phyloP scores from a whole-genome alignment of 495 filamentous ascomycete species.

The Penicillium waksmanii region DNA sequence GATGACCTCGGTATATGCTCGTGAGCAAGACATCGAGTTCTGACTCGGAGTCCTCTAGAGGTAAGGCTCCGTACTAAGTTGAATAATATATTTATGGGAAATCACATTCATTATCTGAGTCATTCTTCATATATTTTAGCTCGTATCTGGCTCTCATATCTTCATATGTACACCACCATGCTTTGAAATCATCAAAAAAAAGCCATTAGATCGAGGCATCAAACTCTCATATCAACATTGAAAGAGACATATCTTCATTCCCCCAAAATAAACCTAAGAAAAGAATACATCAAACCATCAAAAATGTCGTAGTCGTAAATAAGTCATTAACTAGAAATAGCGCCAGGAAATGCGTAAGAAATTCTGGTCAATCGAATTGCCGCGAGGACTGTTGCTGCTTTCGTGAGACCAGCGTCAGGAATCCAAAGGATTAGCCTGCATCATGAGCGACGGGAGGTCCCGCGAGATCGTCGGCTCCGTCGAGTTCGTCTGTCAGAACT shows the following conservation, averaged over 20 bases:
- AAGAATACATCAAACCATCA: conserved; percentile 16
- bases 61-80: too few species aligned
- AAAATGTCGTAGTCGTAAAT: conserved; percentile 42
- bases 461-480: conserved; percentile 44
- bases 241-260: conserved; percentile 18
- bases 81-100: too few species aligned
- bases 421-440: neutral
- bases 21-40: too few species aligned
- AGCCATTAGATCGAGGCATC: conserved; percentile 14
- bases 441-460: conserved; percentile 39
- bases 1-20: neutral
- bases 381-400: neutral
- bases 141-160: conserved; percentile 9
- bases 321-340: conserved; percentile 24
- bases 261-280: neutral
- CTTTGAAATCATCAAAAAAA: conserved; percentile 8
- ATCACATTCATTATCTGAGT: too few species aligned
- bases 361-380: neutral
- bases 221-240: conserved; percentile 10
- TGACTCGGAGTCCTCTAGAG: too few species aligned
- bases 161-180: conserved; percentile 39
- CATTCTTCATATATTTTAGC: too few species aligned
- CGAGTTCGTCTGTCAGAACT: conserved; percentile 55
- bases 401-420: neutral
- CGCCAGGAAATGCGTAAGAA: conserved; percentile 36